Base-by-base conservation (phyloP, 176 grass and related monocot species). In the Eragrostis nindensis region DNA sequence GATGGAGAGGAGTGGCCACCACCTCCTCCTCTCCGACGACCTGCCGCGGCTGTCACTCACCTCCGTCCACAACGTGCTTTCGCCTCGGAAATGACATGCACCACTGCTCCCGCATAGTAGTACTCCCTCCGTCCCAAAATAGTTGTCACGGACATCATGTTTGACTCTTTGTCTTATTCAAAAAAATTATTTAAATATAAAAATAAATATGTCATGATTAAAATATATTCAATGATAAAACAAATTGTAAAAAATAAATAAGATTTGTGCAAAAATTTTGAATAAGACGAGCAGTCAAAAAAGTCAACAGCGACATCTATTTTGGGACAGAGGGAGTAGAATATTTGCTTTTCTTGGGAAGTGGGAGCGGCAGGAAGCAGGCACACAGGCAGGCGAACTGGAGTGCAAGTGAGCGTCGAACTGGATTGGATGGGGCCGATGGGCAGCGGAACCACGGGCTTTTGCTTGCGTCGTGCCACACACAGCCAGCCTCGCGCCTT, bases 261-360 rank as follows among this genome's bases (percentile, higher is more conserved):
- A n/a, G n/a, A n/a, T n/a, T n/a, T n/a, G n/a, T n/a, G n/a, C n/a
- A n/a, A n/a, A n/a, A n/a, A n/a, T n/a, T n/a, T n/a, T n/a, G n/a
- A n/a, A n/a, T n/a, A n/a, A n/a, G n/a, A n/a, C n/a, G n/a, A n/a
- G n/a, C n/a, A n/a, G n/a, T n/a, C n/a, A n/a, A n/a, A n/a, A n/a
- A n/a, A n/a, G n/a, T n/a, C n/a, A n/a, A n/a, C n/a, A n/a, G n/a
- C n/a, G n/a, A n/a, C n/a, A n/a, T n/a, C n/a, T n/a, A n/a, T n/a
- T n/a, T n/a, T n/a, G n/a, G n/a, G n/a, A n/a, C n/a, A n/a, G n/a
- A n/a, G n/a, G n/a, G n/a, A n/a, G n/a, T n/a, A 78, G 85, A 90
- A 90, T 92, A 92, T 82, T 90, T 90, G 79, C 82, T 86, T 90
- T 90, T 81, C 85, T 95, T 49, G 93, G 87, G 86, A 95, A 82